Base-by-base conservation (phyloP, 176 grass and related monocot genomes). In the Stipa capillata region DNA sequence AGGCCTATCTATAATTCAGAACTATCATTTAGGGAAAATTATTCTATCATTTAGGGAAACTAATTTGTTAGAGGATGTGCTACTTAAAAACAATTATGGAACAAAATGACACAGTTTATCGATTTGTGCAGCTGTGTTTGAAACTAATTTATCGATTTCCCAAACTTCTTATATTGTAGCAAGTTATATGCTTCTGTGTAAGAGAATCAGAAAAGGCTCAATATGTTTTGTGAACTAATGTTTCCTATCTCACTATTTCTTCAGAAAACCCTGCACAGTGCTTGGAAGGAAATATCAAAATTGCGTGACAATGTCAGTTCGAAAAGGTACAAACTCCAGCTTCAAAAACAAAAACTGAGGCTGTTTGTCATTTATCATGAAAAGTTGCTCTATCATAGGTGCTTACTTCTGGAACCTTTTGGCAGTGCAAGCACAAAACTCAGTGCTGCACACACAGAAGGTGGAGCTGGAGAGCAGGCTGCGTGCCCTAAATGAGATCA, bases 391-490 rank as follows among this genome's bases (percentile, higher is more conserved):
- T 42, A 4, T 5, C 33, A 25, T 44, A 41, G 29, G 18, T 15
- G n/a, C n/a, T n/a, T n/a, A n/a, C n/a, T n/a, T n/a, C n/a, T 29
- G 16, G n/a, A 17, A 85, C 25, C 83, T 79, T 40, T 59, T 63
- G 17, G 87, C 83, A 21, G 41, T 91, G 49, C 80, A 94, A 43
- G 56, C 87, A 18, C 89, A 91, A 15, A 98, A 92, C 65, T 85
- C 91, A 2, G 92, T 98, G 17, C 78, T 94, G 24, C 91, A 85
- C 11, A 87, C 90, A 12, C 95, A 89, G 86, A 75, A 80, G 70
- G 39, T 73, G 83, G 95, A 94, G 65, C 92, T 98, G 35, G 77
- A 64, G 61, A 87, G 61, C 80, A 80, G 87, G 31, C 83, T 98
- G 44, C 56, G 80, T 0, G 69, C 89, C 67, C 90, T 98, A 1